Evolutionary conservation across 2,329 filamentous ascomycete species (phyloP), one percentile per base, ranked within the genome.

Genomic region (Arthroderma sp.): DNA sequence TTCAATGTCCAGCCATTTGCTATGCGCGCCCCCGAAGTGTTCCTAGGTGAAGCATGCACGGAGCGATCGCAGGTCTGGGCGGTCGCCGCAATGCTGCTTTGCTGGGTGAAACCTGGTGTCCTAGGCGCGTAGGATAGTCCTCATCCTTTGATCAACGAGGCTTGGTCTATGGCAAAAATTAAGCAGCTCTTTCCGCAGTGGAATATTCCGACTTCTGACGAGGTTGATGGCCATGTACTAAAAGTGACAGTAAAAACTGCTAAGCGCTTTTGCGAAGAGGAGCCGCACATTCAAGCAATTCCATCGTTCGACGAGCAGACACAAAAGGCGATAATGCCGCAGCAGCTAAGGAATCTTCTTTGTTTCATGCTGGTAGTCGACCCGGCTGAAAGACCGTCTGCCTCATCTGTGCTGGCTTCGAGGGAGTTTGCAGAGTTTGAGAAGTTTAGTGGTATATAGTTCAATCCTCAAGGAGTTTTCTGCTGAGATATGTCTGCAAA

Each of bases 241-340:
- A n/a, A n/a, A n/a, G n/a, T n/a, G n/a, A n/a, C n/a, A n/a, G n/a
- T n/a, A n/a, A n/a, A n/a, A n/a, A n/a, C n/a, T n/a, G n/a, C n/a
- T n/a, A n/a, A n/a, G n/a, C n/a, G n/a, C n/a, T n/a, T n/a, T n/a
- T n/a, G n/a, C n/a, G n/a, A n/a, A n/a, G n/a, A n/a, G n/a, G n/a
- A n/a, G n/a, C n/a, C n/a, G n/a, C n/a, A n/a, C n/a, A n/a, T n/a
- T n/a, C n/a, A n/a, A n/a, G n/a, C n/a, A n/a, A n/a, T n/a, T n/a
- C n/a, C n/a, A n/a, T n/a, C 86, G 94, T 62, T 94, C 9, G 43
- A 50, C 27, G 38, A 47, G 10, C 49, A 50, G 39, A 46, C 38
- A 32, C 44, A 30, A 46, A 49, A 47, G 28, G 33, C 49, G 34
- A 44, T 47, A 32, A 52, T 49, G 37, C 42, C 36, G 43, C 6